These are phyloP conservation scores for Claviceps monticola DNA, from an alignment of 2,329 filamentous ascomycete species.

Conservation along the genomic window DNA sequence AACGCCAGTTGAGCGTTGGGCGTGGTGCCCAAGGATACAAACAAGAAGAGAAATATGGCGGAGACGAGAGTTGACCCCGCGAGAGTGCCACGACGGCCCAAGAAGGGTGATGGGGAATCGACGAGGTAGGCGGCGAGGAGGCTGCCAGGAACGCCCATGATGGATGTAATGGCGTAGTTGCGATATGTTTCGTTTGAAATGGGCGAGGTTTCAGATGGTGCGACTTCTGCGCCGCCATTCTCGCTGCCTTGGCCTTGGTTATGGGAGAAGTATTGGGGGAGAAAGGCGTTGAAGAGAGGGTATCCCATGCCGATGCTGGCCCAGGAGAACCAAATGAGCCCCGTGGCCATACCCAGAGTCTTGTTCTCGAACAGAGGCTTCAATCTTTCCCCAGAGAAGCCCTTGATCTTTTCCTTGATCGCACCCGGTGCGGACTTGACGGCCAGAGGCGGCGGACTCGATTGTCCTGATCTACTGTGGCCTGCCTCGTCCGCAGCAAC, in stretches of 20 bases:
- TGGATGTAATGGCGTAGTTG: constrained; percentile 69
- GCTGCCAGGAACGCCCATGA: constrained; percentile 64
- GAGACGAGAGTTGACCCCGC: constrained; percentile 53
- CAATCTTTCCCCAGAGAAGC: constrained; percentile 55
- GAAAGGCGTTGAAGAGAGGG: constrained; percentile 77
- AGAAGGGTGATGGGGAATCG: constrained; percentile 44
- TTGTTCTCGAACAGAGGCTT: constrained; percentile 48
- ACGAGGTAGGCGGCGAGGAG: constrained; percentile 62
- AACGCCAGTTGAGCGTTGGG: constrained; percentile 48
- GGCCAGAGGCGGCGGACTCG: constrained; percentile 6
- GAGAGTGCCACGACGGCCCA: constrained; percentile 60
- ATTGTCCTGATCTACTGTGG: constrained; percentile 16
- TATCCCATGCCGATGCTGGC: constrained; percentile 74
- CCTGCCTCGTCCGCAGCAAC: constrained; percentile 30
- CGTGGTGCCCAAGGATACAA: constrained; percentile 43
- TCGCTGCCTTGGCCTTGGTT: constrained; percentile 35
- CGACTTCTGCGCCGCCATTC: constrained; percentile 5
- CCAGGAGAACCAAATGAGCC: constrained; percentile 66
- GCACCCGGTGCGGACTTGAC: constrained; percentile 20
- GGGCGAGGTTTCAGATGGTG: constrained; percentile 18
- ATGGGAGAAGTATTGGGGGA: constrained; percentile 67
- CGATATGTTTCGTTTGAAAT: constrained; percentile 48
- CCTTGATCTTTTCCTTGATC: constrained; percentile 43
- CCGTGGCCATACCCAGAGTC: constrained; percentile 36
- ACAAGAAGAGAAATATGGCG: constrained; percentile 56